Percentiles rank a stretch among this genome's conserved stretches.
Conservation (phyloP, 345 rosid species). For the Citrus sinensis region DVS_A1.0 CM039163.1:3978501-3979000, state of each 20-base stretch:
- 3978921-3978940: neutral
- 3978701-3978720: neutral
- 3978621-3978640: neutral
- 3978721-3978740: too few relatives aligned
- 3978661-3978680: neutral
- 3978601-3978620: neutral
- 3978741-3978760: neutral
- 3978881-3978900: constrained; percentile 92
- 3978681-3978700: neutral
- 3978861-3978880: constrained; percentile 87
- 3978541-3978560: neutral
- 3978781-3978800: constrained; percentile 74
- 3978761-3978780: constrained; percentile 19
- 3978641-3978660: neutral
- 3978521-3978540: neutral
- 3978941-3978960: neutral
- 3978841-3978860: constrained; percentile 81
- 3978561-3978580: neutral
- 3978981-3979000: neutral
- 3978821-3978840: constrained; percentile 94
- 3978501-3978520: neutral
- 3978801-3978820: constrained; percentile 83
- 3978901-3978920: constrained; percentile 38
- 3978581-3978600: neutral
- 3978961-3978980: neutral